A percentile compares a stretch with the other conserved stretches of the same genome.
Conservation (phyloP, 768 basidiomycete species). For the Coprinopsis strossmayeri region DNA sequence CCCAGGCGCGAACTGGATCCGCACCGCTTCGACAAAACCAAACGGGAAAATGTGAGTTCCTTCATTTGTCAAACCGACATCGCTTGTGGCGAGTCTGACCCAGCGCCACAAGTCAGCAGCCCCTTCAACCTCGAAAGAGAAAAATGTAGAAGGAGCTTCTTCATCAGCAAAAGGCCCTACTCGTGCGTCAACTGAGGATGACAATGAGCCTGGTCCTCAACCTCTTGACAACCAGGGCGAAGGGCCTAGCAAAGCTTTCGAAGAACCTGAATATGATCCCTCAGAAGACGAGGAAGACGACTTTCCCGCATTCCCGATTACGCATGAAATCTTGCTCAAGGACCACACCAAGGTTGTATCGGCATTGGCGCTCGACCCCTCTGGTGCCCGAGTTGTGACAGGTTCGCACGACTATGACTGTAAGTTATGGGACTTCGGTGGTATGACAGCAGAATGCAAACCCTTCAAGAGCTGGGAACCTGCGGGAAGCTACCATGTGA, state of each 20-base stretch:
- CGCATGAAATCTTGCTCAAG: conserved; percentile 88
- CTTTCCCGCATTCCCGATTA: conserved; percentile 69
- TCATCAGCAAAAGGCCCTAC: background rate
- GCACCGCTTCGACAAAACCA: conserved; percentile 73
- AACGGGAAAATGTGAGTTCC: conserved; percentile 39
- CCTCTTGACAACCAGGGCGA: conserved; percentile 16
- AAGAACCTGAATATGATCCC: conserved; percentile 56
- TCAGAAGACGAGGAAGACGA: conserved; percentile 36
- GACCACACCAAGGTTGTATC: conserved; percentile 96
- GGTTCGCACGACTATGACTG: conserved; percentile 98
- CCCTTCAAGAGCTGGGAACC: conserved; percentile 98
- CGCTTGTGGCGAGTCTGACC: too few species aligned
- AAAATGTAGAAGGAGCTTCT: conserved; percentile 3
- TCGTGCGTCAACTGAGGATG: conserved; percentile 11
- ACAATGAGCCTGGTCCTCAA: conserved; percentile 20
- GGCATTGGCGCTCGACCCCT: conserved; percentile 86
- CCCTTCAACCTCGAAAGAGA: too few species aligned
- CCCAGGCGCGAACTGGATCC: conserved; percentile 67
- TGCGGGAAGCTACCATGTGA: conserved; percentile 85
- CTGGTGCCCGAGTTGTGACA: conserved; percentile 85
- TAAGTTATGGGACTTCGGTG: conserved; percentile 99
- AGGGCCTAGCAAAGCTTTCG: conserved; percentile 17
- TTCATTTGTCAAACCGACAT: background rate
- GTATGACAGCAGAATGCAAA: conserved; percentile 85
- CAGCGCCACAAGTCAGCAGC: too few species aligned